Conservation (phyloP, 345 rosid species). For the Hibiscus mutabilis region DNA sequence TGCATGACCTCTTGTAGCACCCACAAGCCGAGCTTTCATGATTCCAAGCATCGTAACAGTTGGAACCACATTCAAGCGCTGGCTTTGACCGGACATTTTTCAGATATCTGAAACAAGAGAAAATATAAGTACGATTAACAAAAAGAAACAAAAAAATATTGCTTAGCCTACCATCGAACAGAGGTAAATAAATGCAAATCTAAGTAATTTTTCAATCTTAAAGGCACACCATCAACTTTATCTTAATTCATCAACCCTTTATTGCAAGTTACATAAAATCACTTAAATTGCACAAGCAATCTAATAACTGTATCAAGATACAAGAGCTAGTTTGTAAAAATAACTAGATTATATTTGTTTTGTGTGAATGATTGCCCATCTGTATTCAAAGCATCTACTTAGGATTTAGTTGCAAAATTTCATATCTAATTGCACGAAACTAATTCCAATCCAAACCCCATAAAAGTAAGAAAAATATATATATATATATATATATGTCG, state of each 20-base stretch:
- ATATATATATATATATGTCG: too few species aligned
- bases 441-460: not conserved
- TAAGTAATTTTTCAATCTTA: not conserved
- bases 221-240: not conserved
- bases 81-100: slow-evolving; percentile 68
- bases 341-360: not conserved
- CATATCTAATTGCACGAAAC: not conserved
- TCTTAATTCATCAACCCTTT: not conserved
- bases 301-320: not conserved
- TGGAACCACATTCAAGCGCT: slow-evolving; percentile 83
- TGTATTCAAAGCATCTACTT: not conserved
- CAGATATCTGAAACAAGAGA: slow-evolving; percentile 16
- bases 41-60: slow-evolving; percentile 76
- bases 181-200: not conserved
- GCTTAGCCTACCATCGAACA: not conserved
- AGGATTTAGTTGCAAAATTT: not conserved
- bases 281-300: not conserved
- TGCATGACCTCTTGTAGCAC: slow-evolving; percentile 92
- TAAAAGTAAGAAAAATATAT: not conserved
- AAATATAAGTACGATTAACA: not conserved
- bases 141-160: not conserved
- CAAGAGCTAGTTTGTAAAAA: not conserved
- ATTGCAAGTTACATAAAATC: too few species aligned
- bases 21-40: slow-evolving; percentile 74
- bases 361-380: not conserved